These are phyloP conservation scores for Cordyceps pruinosa DNA, from an alignment of 2,329 filamentous ascomycete genomes.

Conservation along the genomic window DNA sequence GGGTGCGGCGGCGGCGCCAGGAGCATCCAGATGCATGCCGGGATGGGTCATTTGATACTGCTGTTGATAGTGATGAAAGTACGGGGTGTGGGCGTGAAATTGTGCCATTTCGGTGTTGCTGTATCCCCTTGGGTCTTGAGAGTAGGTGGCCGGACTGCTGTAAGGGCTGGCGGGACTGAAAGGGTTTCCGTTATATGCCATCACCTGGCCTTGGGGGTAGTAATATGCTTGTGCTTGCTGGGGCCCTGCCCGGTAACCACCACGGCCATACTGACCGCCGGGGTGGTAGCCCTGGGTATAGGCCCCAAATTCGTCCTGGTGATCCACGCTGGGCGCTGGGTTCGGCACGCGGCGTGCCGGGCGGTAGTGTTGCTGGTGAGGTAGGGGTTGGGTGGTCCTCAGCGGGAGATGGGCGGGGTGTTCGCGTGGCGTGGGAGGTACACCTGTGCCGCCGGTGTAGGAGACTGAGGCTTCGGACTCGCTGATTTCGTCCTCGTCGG, in stretches of 20 bases:
- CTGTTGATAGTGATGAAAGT: background rate
- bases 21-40: conserved; percentile 35
- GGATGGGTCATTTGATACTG: conserved; percentile 33
- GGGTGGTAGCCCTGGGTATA: conserved; percentile 34
- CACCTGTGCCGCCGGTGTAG: background rate
- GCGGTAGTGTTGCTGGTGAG: conserved; percentile 32
- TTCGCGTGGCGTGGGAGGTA: conserved; percentile 13
- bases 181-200: conserved; percentile 31
- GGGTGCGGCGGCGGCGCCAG: conserved; percentile 25
- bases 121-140: background rate
- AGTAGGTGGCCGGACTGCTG: conserved; percentile 8
- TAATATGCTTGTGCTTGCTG: conserved; percentile 19
- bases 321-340: conserved; percentile 57
- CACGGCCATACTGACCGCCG: conserved; percentile 14
- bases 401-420: conserved; percentile 20
- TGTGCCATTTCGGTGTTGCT: conserved; percentile 3
- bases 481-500: conserved; percentile 7
- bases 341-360: conserved; percentile 34
- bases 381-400: conserved; percentile 20
- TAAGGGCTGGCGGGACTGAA: conserved; percentile 36
- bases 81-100: too few species aligned
- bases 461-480: conserved; percentile 4
- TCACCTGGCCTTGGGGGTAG: conserved; percentile 35
- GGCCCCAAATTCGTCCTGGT: conserved; percentile 53
- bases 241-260: conserved; percentile 15